A percentile compares a stretch with the other conserved stretches of the same genome.
Evolutionary conservation across 2,329 filamentous ascomycete genomes (phyloP).

Genomic region (Fusarium sacchari): DNA sequence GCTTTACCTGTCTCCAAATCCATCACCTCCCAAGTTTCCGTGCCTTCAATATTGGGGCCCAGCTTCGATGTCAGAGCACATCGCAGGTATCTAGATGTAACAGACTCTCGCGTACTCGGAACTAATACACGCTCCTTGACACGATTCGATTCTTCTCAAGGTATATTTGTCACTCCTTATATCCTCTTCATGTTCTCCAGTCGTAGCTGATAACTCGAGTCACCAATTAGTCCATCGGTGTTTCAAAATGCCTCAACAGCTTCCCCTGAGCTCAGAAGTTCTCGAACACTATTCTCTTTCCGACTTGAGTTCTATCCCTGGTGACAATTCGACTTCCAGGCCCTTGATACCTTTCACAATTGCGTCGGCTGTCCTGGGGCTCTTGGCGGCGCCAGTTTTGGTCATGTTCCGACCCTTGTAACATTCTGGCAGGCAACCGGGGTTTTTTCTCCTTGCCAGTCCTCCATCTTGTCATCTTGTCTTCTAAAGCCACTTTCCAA

Average conservation of each 20-base stretch:
- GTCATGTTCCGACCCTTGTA: not conserved
- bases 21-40: too few species aligned
- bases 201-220: not conserved
- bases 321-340: not conserved
- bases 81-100: not conserved
- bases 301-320: slow-evolving; percentile 12
- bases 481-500: not conserved
- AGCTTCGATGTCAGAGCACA: not conserved
- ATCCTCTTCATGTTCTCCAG: not conserved
- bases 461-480: not conserved
- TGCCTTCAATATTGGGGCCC: not conserved
- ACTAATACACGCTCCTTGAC: not conserved
- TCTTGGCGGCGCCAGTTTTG: slow-evolving; percentile 11
- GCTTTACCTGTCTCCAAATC: too few species aligned
- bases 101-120: too few species aligned
- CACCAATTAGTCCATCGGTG: slow-evolving; percentile 26
- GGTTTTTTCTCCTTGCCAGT: not conserved
- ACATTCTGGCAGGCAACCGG: not conserved
- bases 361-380: slow-evolving; percentile 15
- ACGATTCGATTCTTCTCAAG: not conserved
- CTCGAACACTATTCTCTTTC: slow-evolving; percentile 4
- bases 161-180: not conserved
- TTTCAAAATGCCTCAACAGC: slow-evolving; percentile 29
- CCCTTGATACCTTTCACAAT: slow-evolving; percentile 7
- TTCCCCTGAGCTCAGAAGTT: not conserved